Evolutionary conservation across 2,329 filamentous ascomycete genomes (phyloP).

Genomic region (Diaporthe capsici): DNA sequence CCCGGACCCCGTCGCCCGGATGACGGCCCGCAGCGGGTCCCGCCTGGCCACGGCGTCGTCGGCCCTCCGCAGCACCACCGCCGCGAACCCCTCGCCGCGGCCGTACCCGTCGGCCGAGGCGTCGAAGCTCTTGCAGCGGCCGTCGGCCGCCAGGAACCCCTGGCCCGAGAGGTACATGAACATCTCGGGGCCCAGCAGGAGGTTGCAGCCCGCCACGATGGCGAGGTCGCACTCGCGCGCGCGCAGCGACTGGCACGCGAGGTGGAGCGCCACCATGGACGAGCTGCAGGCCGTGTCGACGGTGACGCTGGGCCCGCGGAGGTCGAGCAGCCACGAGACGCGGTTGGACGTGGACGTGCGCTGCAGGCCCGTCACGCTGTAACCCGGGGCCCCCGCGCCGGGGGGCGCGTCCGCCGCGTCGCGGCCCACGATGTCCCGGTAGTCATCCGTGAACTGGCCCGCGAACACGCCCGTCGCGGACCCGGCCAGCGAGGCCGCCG

Average conservation of each 20-base stretch:
- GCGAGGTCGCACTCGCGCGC: neutral
- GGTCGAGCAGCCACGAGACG: constrained; percentile 57
- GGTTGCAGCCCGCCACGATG: constrained; percentile 20
- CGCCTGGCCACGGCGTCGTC: constrained; percentile 56
- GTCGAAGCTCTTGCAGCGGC: constrained; percentile 52
- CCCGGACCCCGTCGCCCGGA: constrained; percentile 50
- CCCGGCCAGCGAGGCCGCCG: constrained; percentile 44
- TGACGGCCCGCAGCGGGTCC: constrained; percentile 52
- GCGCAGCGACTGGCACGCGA: constrained; percentile 31
- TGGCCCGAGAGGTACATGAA: constrained; percentile 39
- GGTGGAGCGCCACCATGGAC: constrained; percentile 28
- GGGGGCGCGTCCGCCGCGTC: constrained; percentile 28
- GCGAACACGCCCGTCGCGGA: constrained; percentile 48
- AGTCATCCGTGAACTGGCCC: constrained; percentile 46
- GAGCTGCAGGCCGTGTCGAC: constrained; percentile 56
- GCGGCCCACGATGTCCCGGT: constrained; percentile 31
- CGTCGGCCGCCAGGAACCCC: constrained; percentile 47
- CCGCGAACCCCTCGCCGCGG: constrained; percentile 49
- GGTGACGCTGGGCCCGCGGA: constrained; percentile 54
- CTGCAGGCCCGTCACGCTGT: constrained; percentile 48
- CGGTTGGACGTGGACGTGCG: constrained; percentile 51
- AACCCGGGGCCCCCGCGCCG: neutral
- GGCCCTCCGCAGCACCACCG: constrained; percentile 57
- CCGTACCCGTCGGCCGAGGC: constrained; percentile 51
- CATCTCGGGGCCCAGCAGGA: constrained; percentile 44